Percentiles rank a stretch among this genome's conserved stretches.
Conservation (phyloP, 345 rosid genomes). For the Lepidium aucheri region DNA sequence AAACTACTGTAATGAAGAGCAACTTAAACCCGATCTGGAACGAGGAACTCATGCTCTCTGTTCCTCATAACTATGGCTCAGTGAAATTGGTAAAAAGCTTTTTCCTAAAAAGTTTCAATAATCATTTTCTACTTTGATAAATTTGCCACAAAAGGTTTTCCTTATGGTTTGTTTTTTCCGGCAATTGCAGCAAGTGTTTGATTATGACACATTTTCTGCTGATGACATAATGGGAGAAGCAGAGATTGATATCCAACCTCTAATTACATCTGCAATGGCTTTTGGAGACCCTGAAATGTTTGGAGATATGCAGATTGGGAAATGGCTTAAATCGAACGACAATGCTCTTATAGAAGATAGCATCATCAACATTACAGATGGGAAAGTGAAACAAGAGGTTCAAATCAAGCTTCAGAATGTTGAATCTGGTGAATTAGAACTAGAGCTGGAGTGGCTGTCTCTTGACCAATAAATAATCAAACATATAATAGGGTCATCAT, state of each 20-base stretch:
- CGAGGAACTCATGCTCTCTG: constrained; percentile 73
- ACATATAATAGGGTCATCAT: constrained; percentile 2
- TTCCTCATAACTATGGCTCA: constrained; percentile 53
- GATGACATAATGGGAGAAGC: constrained; percentile 99
- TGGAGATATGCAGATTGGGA: constrained; percentile 92
- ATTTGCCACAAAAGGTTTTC: background rate
- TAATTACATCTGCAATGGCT: constrained; percentile 92
- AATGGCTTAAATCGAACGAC: constrained; percentile 82
- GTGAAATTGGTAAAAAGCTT: constrained; percentile 51
- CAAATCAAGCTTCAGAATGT: constrained; percentile 86
- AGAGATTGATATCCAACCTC: constrained; percentile 79
- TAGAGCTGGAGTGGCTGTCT: constrained; percentile 73
- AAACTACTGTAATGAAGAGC: constrained; percentile 44
- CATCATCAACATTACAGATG: constrained; percentile 74
- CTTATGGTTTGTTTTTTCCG: background rate
- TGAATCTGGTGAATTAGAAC: constrained; percentile 74
- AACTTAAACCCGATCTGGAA: constrained; percentile 82
- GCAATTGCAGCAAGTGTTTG: constrained; percentile 67
- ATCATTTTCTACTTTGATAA: background rate
- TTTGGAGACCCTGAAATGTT: constrained; percentile 85
- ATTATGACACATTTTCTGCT: constrained; percentile 81
- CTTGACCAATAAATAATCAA: constrained; percentile 50
- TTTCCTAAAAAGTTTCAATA: background rate
- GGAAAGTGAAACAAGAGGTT: constrained; percentile 79
- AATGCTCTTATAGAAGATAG: constrained; percentile 88